Evolutionary conservation across 2,329 filamentous ascomycete species (phyloP), one percentile per base, ranked within the genome.

Genomic region (Exophiala aquamarina): DNA sequence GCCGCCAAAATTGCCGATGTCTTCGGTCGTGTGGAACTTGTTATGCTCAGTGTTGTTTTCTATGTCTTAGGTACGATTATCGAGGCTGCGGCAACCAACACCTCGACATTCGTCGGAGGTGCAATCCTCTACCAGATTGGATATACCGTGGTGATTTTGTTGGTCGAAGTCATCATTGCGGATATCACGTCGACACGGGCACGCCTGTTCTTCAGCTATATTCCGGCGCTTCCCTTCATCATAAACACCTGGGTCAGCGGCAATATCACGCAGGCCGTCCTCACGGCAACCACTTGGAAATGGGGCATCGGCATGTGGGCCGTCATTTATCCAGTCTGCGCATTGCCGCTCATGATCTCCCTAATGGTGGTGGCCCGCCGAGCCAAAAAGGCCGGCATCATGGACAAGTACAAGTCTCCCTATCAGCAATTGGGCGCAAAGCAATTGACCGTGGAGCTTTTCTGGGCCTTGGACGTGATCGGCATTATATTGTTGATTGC

Each of bases 251-350:
- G 81, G 81, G 72, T 84, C 11, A 78, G 77, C 50, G 82, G 81
- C 15, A 74, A 79, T 51, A 66, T 85, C 40, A 74, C 77, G 0
- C 60, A 63, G 0, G 70, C 76, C 0, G 77, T 83, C 1, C 59
- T 83, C 15, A 56, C 47, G 0, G 61, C 59, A 2, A 77, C 77
- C 0, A 74, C 69, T 2, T 85, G 82, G 82, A 66, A 73, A 48
- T 84, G 80, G 79, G 82, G 81, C 11, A 72, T 82, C 18, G 81
- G 80, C 53, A 84, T 84, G 79, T 84, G 78, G 72, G 72, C 71
- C 37, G 76, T 84, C 52, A 79, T 83, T 40, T 83, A 79, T 57
- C 76, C 81, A 8, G 66, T 79, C 6, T 76, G 74, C 45, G 71
- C 76, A 0, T 49, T 82, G 3, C 80, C 82, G 1, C 68, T 84